These are phyloP conservation scores for Xylaria sp. DNA, from an alignment of 2,329 filamentous ascomycete species.

Conservation along the genomic window DNA sequence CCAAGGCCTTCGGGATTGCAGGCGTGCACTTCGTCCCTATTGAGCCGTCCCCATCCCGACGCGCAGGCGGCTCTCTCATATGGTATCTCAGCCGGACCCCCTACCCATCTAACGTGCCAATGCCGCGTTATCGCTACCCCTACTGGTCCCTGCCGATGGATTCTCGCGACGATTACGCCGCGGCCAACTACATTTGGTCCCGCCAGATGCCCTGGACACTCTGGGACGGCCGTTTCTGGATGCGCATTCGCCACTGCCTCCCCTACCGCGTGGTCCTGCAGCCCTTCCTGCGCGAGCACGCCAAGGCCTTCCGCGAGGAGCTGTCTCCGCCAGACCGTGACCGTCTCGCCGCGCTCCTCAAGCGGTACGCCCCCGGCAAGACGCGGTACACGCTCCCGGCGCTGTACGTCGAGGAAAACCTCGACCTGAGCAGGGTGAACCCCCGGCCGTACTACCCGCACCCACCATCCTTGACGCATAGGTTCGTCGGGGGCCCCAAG, in stretches of 20 bases:
- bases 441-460: constrained; percentile 30
- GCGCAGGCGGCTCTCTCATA: not conserved
- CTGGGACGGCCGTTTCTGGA: constrained; percentile 69
- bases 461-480: not conserved
- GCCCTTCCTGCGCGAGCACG: constrained; percentile 52
- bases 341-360: constrained; percentile 51
- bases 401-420: constrained; percentile 53
- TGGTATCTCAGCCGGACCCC: constrained; percentile 57
- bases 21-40: constrained; percentile 55
- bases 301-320: constrained; percentile 54
- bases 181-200: constrained; percentile 30
- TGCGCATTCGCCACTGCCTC: constrained; percentile 53
- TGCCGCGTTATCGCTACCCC: constrained; percentile 34
- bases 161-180: not conserved
- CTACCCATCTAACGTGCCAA: constrained; percentile 48
- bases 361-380: constrained; percentile 59
- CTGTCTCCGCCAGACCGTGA: constrained; percentile 43
- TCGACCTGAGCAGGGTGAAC: constrained; percentile 31
- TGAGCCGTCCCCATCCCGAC: constrained; percentile 7
- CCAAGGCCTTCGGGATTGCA: constrained; percentile 56
- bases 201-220: constrained; percentile 46
- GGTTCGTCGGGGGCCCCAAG: no score
- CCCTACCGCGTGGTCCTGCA: constrained; percentile 50
- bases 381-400: constrained; percentile 61
- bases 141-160: constrained; percentile 28